Evolutionary conservation across 306 rosid species (phyloP).

Genomic region (Datisca glomerata): DNA sequence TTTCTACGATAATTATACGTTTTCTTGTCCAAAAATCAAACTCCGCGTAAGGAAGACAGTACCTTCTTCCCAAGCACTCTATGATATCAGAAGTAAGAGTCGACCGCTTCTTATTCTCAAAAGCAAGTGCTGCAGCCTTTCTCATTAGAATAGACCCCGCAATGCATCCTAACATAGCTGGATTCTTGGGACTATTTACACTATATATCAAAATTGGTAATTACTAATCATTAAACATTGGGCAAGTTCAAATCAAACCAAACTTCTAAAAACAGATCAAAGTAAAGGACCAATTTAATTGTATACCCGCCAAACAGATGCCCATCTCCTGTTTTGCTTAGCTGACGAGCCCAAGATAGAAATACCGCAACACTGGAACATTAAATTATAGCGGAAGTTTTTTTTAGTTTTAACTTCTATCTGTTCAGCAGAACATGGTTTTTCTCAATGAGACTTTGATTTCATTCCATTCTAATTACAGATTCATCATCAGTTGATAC

Average conservation of each 20-base stretch:
- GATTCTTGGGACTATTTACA: constrained; percentile 38
- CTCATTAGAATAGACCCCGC: constrained; percentile 80
- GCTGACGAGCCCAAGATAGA: constrained; percentile 67
- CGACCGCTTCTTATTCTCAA: constrained; percentile 69
- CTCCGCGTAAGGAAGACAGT: constrained; percentile 4
- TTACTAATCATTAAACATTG: constrained; percentile 5
- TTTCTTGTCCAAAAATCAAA: background rate
- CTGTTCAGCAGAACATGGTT: background rate
- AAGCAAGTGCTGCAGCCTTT: constrained; percentile 83
- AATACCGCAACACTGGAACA: constrained; percentile 68
- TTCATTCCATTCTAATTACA: too few relatives aligned
- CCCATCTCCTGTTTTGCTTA: constrained; percentile 16
- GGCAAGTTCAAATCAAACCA: background rate
- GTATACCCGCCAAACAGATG: constrained; percentile 33
- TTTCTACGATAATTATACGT: background rate
- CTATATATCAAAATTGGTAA: constrained; percentile 9
- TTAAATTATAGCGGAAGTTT: background rate
- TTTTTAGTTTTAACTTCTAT: background rate
- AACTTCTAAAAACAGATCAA: background rate
- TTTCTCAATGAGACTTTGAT: too few relatives aligned
- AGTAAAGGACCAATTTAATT: constrained; percentile 1
- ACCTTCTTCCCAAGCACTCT: constrained; percentile 82
- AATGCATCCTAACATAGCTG: constrained; percentile 65
- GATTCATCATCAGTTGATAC: background rate
- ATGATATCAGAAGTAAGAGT: constrained; percentile 82